A percentile compares a stretch with the other conserved stretches of the same genome.
These are phyloP conservation scores for Monsonia emarginata DNA, from an alignment of 441 rosid species.

Conservation along the genomic window DNA sequence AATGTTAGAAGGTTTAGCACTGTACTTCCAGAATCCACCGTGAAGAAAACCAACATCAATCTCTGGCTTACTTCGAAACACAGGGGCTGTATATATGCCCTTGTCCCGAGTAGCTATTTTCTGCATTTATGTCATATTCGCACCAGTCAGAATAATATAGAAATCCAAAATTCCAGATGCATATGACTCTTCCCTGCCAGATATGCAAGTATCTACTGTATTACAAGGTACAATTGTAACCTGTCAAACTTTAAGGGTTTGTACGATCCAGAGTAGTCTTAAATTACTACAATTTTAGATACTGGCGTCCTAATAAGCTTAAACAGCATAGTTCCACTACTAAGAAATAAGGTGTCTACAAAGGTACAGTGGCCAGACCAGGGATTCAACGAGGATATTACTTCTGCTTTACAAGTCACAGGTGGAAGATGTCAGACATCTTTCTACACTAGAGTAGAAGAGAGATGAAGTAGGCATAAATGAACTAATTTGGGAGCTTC, in stretches of 20 bases:
- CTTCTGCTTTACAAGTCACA: neutral
- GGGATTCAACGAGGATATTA: neutral
- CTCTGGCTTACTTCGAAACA: slow-evolving; percentile 73
- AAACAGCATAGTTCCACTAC: neutral
- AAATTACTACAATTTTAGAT: neutral
- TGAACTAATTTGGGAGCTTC: neutral
- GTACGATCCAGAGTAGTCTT: neutral
- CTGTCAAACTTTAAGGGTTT: neutral
- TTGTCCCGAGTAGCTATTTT: slow-evolving; percentile 32
- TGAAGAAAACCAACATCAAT: slow-evolving; percentile 63
- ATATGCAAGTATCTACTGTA: neutral
- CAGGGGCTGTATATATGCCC: slow-evolving; percentile 55
- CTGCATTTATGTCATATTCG: slow-evolving; percentile 28
- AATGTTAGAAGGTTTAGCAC: slow-evolving; percentile 70
- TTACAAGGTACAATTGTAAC: neutral
- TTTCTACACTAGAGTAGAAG: neutral
- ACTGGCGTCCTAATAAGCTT: neutral
- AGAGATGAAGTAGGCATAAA: neutral
- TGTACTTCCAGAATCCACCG: slow-evolving; percentile 90
- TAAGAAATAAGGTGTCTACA: neutral
- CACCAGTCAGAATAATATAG: slow-evolving; percentile 8
- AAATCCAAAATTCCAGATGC: neutral
- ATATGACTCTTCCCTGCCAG: neutral
- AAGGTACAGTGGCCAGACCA: neutral
- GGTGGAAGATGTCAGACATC: neutral